These are phyloP conservation scores for Penicillium mononematosum DNA, from an alignment of 495 filamentous ascomycete species.

Conservation along the genomic window DNA sequence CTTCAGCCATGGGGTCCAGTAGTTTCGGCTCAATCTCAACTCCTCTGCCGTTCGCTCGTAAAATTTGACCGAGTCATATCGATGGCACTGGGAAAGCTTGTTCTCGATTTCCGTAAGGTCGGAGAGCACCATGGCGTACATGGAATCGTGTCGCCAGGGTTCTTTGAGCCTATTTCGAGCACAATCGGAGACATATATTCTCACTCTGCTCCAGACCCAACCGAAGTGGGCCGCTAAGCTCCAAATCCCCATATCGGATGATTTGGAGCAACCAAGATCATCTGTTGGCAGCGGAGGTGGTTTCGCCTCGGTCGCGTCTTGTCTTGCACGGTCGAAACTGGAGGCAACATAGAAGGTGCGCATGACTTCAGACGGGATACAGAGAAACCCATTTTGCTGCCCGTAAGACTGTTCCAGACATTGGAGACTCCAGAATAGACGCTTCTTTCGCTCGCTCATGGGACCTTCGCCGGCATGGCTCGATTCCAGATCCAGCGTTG, in stretches of 20 bases:
- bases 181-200: constrained; percentile 42
- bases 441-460: constrained; percentile 39
- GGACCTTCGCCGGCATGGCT: constrained; percentile 33
- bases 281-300: constrained; percentile 41
- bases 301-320: constrained; percentile 19
- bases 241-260: constrained; percentile 43
- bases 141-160: constrained; percentile 48
- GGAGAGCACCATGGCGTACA: constrained; percentile 44
- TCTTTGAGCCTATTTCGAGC: constrained; percentile 43
- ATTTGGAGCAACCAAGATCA: constrained; percentile 30
- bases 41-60: constrained; percentile 43
- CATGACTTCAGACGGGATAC: constrained; percentile 33
- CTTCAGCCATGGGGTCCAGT: constrained; percentile 48
- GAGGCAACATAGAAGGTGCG: constrained; percentile 33
- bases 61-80: constrained; percentile 49
- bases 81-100: constrained; percentile 43
- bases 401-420: constrained; percentile 42
- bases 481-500: constrained; percentile 42
- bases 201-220: constrained; percentile 47
- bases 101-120: constrained; percentile 48
- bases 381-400: constrained; percentile 42
- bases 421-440: constrained; percentile 48
- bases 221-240: constrained; percentile 42
- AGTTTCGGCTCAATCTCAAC: constrained; percentile 34
- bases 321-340: constrained; percentile 16